A percentile compares a stretch with the other conserved stretches of the same genome.
These are phyloP conservation scores for Chlorociboria aeruginascens DNA, from an alignment of 495 filamentous ascomycete species.

Conservation along the genomic window DNA sequence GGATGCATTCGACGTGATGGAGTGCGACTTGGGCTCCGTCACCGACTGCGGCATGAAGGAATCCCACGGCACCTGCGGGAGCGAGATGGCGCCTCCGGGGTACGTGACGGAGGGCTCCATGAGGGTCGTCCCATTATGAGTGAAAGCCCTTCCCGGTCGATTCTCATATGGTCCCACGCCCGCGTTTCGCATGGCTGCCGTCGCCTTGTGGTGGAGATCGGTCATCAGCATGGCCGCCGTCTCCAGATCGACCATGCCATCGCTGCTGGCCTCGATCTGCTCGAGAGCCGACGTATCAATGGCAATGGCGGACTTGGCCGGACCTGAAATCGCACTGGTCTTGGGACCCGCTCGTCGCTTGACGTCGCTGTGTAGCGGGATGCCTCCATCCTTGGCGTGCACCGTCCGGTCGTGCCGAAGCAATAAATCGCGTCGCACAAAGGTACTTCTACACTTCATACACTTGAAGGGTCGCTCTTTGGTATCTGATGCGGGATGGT, in stretches of 20 bases:
- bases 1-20: slow-evolving; percentile 48
- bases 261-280: slow-evolving; percentile 87
- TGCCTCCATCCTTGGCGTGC: slow-evolving; percentile 95
- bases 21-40: slow-evolving; percentile 54
- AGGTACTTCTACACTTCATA: slow-evolving; percentile 94
- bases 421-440: slow-evolving; percentile 91
- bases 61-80: slow-evolving; percentile 89
- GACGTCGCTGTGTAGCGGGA: slow-evolving; percentile 87
- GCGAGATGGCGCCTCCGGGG: slow-evolving; percentile 59
- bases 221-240: slow-evolving; percentile 98
- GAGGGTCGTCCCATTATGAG: slow-evolving; percentile 52
- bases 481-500: slow-evolving; percentile 54
- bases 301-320: slow-evolving; percentile 69
- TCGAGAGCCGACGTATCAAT: slow-evolving; percentile 84
- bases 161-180: slow-evolving; percentile 48
- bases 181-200: slow-evolving; percentile 57
- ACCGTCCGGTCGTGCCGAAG: slow-evolving; percentile 97
- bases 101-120: slow-evolving; percentile 64
- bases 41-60: slow-evolving; percentile 55
- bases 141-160: slow-evolving; percentile 58
- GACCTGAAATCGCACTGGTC: slow-evolving; percentile 39
- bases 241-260: slow-evolving; percentile 94
- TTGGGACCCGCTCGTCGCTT: slow-evolving; percentile 58
- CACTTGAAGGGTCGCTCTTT: slow-evolving; percentile 99
- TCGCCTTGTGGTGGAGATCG: slow-evolving; percentile 94